phyloP scores from a whole-genome alignment of 192 early-diverging fungal species.

The Umbelopsis isabellina region DNA sequence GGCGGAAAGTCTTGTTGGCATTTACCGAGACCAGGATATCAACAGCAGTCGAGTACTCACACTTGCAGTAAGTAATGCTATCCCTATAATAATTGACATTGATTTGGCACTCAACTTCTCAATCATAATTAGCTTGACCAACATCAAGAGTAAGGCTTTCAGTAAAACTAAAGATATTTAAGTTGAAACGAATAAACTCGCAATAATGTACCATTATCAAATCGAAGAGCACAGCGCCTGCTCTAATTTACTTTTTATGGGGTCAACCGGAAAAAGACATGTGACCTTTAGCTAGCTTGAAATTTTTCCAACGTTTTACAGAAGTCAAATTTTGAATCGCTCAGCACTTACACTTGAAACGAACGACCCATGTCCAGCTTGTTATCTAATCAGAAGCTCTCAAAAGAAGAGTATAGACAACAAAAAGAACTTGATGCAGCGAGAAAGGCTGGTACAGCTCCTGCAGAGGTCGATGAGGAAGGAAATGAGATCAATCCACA shows the following conservation, averaged over 20 bases:
- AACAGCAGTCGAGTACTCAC: conserved; percentile 88
- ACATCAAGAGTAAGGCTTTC: conserved; percentile 17
- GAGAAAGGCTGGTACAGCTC: conserved; percentile 91
- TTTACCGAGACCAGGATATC: conserved; percentile 87
- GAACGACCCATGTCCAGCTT: conserved; percentile 20
- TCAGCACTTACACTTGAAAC: background rate
- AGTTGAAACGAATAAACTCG: too few species aligned
- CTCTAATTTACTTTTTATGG: too few species aligned
- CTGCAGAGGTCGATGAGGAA: conserved; percentile 82
- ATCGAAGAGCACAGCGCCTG: too few species aligned
- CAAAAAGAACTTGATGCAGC: conserved; percentile 96
- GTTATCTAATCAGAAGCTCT: conserved; percentile 59
- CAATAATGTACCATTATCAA: too few species aligned
- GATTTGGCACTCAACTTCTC: conserved; percentile 5
- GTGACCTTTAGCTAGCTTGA: background rate
- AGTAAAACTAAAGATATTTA: too few species aligned
- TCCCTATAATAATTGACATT: background rate
- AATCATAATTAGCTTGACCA: conserved; percentile 32
- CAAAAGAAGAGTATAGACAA: conserved; percentile 91
- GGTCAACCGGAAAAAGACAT: background rate
- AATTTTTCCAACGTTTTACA: background rate
- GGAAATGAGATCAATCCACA: conserved; percentile 98
- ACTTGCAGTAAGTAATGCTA: conserved; percentile 46
- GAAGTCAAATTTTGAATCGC: background rate
- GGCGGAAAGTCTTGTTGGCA: conserved; percentile 92